phyloP scores from a whole-genome alignment of 1,284 basidiomycete species.

The Melampsora americana region DNA sequence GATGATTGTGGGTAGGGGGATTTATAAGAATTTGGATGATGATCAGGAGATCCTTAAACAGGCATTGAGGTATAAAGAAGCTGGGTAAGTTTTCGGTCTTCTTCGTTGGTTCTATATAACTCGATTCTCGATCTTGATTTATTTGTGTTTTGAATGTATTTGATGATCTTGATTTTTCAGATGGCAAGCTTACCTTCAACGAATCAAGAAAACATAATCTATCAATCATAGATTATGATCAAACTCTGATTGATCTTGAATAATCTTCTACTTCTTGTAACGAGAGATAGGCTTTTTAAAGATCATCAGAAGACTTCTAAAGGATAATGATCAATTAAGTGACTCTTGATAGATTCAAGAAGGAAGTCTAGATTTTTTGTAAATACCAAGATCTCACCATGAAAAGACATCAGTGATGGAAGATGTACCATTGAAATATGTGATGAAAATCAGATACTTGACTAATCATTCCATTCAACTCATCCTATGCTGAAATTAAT shows the following conservation, averaged over 20 bases:
- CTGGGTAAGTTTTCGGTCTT: slow-evolving; percentile 21
- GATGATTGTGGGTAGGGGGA: slow-evolving; percentile 94
- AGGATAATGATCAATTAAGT: too few relatives aligned
- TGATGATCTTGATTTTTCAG: slow-evolving; percentile 3
- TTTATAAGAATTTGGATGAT: slow-evolving; percentile 66
- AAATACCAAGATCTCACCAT: too few relatives aligned
- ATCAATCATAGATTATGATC: neutral
- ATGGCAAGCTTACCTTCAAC: slow-evolving; percentile 40
- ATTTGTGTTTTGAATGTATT: neutral
- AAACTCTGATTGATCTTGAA: neutral
- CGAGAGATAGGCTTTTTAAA: too few relatives aligned
- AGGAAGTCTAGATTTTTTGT: too few relatives aligned
- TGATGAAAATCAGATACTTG: too few relatives aligned
- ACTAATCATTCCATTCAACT: too few relatives aligned
- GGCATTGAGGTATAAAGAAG: slow-evolving; percentile 32
- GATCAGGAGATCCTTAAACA: slow-evolving; percentile 19
- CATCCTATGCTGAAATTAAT: too few relatives aligned
- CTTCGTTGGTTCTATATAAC: neutral
- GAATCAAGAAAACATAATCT: neutral
- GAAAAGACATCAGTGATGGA: too few relatives aligned
- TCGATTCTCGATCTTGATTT: neutral
- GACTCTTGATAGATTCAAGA: too few relatives aligned
- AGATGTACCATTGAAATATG: too few relatives aligned
- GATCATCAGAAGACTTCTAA: too few relatives aligned
- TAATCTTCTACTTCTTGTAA: neutral